Evolutionary conservation across 2,329 filamentous ascomycete species (phyloP).

Genomic region (Arthrinium phaeospermum): DNA sequence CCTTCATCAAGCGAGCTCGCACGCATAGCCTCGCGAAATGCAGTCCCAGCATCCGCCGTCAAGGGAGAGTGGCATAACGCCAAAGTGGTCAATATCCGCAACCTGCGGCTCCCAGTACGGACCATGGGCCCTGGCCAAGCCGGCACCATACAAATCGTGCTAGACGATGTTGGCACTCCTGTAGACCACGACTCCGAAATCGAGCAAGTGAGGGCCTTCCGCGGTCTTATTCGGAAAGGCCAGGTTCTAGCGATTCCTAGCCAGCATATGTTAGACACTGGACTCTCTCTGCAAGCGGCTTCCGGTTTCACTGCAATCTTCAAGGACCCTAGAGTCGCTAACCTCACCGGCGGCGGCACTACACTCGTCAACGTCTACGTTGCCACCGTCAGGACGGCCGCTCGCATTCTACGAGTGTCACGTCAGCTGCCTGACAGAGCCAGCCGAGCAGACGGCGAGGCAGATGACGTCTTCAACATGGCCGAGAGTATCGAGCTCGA

Average conservation of each 20-base stretch:
- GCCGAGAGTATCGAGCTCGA: constrained; percentile 52
- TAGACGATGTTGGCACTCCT: constrained; percentile 46
- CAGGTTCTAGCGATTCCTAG: constrained; percentile 78
- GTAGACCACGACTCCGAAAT: constrained; percentile 34
- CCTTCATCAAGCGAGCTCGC: constrained; percentile 59
- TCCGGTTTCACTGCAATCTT: constrained; percentile 77
- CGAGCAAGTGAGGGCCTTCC: constrained; percentile 37
- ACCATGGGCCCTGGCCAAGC: constrained; percentile 81
- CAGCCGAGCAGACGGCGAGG: constrained; percentile 44
- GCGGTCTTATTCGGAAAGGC: constrained; percentile 70
- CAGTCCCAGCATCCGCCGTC: constrained; percentile 55
- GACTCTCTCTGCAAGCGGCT: constrained; percentile 66
- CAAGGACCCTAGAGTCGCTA: constrained; percentile 63
- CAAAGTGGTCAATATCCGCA: constrained; percentile 83
- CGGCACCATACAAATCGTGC: constrained; percentile 82
- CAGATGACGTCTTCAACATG: constrained; percentile 64
- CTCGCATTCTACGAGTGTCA: constrained; percentile 69
- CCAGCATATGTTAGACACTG: constrained; percentile 60
- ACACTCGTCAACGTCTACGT: constrained; percentile 82
- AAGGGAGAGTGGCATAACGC: constrained; percentile 80
- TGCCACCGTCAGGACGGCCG: constrained; percentile 83
- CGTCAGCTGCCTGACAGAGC: constrained; percentile 34
- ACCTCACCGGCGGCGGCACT: constrained; percentile 70
- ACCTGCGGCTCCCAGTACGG: constrained; percentile 82
- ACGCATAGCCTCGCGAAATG: constrained; percentile 57